Evolutionary conservation across 768 basidiomycete species (phyloP).

Genomic region (Termitomyces sp.): DNA sequence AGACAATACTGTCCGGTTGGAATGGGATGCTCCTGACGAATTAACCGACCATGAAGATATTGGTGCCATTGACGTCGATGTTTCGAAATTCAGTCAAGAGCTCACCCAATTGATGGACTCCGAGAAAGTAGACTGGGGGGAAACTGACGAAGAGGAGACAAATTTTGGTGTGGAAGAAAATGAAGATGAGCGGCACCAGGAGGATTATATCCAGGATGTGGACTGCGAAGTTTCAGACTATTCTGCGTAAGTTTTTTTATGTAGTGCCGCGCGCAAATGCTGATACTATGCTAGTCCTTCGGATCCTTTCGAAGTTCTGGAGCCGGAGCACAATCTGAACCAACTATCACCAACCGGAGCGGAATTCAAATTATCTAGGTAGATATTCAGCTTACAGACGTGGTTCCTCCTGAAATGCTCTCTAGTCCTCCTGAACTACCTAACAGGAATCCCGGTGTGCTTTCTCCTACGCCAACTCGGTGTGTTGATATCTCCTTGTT

Average conservation of each 20-base stretch:
- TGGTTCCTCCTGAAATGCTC: background rate
- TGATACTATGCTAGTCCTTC: background rate
- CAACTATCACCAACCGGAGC: background rate
- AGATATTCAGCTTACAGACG: background rate
- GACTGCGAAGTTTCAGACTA: background rate
- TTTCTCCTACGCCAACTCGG: slow-evolving; percentile 9
- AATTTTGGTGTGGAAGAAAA: slow-evolving; percentile 16
- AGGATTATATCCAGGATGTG: slow-evolving; percentile 20
- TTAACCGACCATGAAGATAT: slow-evolving; percentile 12
- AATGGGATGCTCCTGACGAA: slow-evolving; percentile 5
- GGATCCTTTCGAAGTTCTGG: slow-evolving; percentile 10
- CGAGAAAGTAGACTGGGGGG: slow-evolving; percentile 27
- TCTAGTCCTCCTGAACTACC: slow-evolving; percentile 6
- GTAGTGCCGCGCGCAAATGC: background rate
- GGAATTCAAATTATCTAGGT: slow-evolving; percentile 7
- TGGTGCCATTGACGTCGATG: slow-evolving; percentile 44
- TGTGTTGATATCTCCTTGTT: background rate
- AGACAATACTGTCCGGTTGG: background rate
- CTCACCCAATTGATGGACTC: slow-evolving; percentile 32
- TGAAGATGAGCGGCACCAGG: slow-evolving; percentile 24
- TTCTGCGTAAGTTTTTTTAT: background rate
- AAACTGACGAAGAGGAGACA: slow-evolving; percentile 19
- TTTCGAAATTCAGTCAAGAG: slow-evolving; percentile 48
- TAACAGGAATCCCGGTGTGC: background rate
- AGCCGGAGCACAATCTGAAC: background rate